Percentiles rank a stretch among this genome's conserved stretches.
Conservation (phyloP, 495 filamentous ascomycete species). For the Penicillium diatomitis region DNA sequence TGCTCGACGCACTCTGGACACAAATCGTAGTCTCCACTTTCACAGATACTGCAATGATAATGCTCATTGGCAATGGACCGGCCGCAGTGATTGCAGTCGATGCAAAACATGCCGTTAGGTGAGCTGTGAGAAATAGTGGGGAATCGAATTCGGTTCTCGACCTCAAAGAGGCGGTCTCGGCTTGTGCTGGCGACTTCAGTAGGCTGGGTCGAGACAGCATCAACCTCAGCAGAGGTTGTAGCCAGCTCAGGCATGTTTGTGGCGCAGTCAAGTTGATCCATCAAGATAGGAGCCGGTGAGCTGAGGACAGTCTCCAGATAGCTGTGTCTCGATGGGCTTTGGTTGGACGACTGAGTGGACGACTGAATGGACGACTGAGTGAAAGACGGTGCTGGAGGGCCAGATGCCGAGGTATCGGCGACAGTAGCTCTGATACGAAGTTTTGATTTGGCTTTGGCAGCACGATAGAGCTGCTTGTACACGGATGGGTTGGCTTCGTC, state of each 20-base stretch:
- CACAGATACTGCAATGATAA: slow-evolving; percentile 91
- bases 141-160: slow-evolving; percentile 20
- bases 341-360: slow-evolving; percentile 7
- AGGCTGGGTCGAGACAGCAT: not conserved
- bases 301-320: slow-evolving; percentile 39
- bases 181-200: slow-evolving; percentile 1
- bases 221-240: not conserved
- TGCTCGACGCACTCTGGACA: slow-evolving; percentile 69
- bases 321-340: slow-evolving; percentile 20
- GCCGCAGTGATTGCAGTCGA: slow-evolving; percentile 92
- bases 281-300: slow-evolving; percentile 17
- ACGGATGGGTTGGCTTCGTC: slow-evolving; percentile 69
- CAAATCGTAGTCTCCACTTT: slow-evolving; percentile 89
- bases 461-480: slow-evolving; percentile 94
- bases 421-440: slow-evolving; percentile 73
- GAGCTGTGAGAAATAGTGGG: slow-evolving; percentile 26
- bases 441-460: slow-evolving; percentile 97
- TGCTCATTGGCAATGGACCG: slow-evolving; percentile 67
- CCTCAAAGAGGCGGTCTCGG: slow-evolving; percentile 22
- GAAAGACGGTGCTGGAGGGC: slow-evolving; percentile 4
- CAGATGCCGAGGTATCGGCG: slow-evolving; percentile 7
- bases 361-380: slow-evolving; percentile 7
- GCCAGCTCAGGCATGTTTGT: slow-evolving; percentile 3
- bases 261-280: slow-evolving; percentile 5
- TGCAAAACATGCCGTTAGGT: slow-evolving; percentile 40